Conservation (phyloP, 2,329 filamentous ascomycete species). For the Penicillium vulpinum region DNA sequence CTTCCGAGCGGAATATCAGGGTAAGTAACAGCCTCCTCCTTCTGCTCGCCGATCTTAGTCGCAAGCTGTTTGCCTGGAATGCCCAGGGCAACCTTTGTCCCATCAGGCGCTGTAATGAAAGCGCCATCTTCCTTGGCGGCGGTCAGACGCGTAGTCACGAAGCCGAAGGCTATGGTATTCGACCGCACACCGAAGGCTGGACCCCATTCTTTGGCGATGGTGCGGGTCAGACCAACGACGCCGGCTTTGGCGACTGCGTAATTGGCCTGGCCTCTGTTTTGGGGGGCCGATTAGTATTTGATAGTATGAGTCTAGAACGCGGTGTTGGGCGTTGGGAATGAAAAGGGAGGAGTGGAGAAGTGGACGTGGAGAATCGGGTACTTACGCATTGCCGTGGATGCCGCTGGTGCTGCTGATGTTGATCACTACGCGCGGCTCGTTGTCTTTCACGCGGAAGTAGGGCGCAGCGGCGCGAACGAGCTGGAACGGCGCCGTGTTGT, state of each 20-base stretch:
- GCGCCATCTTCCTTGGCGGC: conserved; percentile 81
- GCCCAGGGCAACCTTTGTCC: conserved; percentile 71
- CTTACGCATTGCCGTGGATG: conserved; percentile 73
- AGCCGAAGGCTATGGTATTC: conserved; percentile 82
- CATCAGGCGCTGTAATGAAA: conserved; percentile 73
- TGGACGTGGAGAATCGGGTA: conserved; percentile 4
- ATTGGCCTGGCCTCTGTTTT: conserved; percentile 71
- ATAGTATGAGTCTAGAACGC: too few species aligned
- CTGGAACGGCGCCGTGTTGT: conserved; percentile 83
- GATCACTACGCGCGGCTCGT: conserved; percentile 74
- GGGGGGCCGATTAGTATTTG: not conserved
- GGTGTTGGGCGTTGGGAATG: not conserved
- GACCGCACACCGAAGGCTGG: conserved; percentile 76
- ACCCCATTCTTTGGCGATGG: conserved; percentile 90
- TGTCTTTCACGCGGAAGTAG: conserved; percentile 84
- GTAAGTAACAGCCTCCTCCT: conserved; percentile 39
- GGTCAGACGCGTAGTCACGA: conserved; percentile 77
- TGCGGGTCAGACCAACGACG: conserved; percentile 79
- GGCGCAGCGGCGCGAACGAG: conserved; percentile 77
- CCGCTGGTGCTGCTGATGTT: conserved; percentile 83
- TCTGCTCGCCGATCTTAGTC: conserved; percentile 30
- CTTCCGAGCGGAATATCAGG: conserved; percentile 76
- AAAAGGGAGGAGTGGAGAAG: not conserved
- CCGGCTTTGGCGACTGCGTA: conserved; percentile 85
- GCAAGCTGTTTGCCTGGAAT: conserved; percentile 64